A percentile compares a stretch with the other conserved stretches of the same genome.
Evolutionary conservation across 352 stramenopile species (phyloP).

Genomic region (Phytophthora kernoviae): DNA sequence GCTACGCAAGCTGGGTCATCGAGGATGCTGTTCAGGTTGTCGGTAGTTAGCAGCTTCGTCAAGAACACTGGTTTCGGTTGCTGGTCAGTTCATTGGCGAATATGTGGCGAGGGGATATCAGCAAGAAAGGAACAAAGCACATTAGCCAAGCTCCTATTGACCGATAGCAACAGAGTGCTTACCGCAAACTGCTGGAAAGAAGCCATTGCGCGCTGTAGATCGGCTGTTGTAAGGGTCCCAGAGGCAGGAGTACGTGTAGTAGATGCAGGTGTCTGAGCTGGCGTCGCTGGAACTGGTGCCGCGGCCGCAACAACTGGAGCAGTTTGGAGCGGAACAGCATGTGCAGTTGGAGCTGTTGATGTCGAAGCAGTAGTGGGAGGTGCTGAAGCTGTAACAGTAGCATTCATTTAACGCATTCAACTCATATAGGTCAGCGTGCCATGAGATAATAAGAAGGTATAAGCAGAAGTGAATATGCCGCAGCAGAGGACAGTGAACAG

Average conservation of each 20-base stretch:
- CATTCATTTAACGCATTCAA: too few species aligned
- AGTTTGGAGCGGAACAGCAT: slow-evolving; percentile 6
- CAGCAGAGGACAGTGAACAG: slow-evolving; percentile 11
- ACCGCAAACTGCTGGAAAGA: slow-evolving; percentile 74
- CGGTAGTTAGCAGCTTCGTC: slow-evolving; percentile 65
- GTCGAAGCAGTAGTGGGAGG: slow-evolving; percentile 6
- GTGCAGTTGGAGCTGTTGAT: slow-evolving; percentile 11
- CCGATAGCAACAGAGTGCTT: background rate
- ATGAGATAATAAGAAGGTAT: background rate
- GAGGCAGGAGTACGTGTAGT: slow-evolving; percentile 19
- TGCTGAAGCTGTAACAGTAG: slow-evolving; percentile 1
- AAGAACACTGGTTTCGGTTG: slow-evolving; percentile 65
- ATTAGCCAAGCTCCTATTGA: background rate
- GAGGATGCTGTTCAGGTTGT: slow-evolving; percentile 65
- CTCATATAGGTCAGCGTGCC: too few species aligned
- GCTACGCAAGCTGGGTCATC: slow-evolving; percentile 64
- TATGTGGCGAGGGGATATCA: slow-evolving; percentile 1
- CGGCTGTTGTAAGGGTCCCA: slow-evolving; percentile 70
- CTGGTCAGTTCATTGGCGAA: slow-evolving; percentile 23
- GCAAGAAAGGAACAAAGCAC: background rate
- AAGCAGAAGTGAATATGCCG: background rate
- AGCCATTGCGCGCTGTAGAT: slow-evolving; percentile 88
- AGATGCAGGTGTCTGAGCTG: slow-evolving; percentile 13
- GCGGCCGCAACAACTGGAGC: slow-evolving; percentile 11
- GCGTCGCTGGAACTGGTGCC: slow-evolving; percentile 13